Evolutionary conservation across 345 rosid species (phyloP).

Genomic region (Salix udensis): DNA sequence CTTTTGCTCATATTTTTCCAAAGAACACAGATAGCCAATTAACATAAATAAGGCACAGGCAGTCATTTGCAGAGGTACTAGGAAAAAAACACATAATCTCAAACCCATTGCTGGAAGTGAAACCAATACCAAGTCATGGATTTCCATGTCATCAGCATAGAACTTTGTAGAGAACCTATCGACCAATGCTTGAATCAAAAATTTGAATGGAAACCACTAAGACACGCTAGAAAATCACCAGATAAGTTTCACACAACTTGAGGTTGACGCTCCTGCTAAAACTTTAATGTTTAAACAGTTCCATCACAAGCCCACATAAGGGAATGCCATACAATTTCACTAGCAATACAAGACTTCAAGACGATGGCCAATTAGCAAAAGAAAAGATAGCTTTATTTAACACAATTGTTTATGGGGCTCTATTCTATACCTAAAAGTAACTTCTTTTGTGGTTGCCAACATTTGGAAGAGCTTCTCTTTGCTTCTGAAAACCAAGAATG

Average conservation of each 20-base stretch:
- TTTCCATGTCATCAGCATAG: background rate
- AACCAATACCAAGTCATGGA: background rate
- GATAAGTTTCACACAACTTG: background rate
- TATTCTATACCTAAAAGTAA: background rate
- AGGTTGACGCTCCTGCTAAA: background rate
- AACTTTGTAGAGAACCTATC: background rate
- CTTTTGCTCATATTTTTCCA: background rate
- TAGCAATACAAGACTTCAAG: background rate
- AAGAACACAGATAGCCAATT: background rate
- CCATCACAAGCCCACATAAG: background rate
- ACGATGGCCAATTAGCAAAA: background rate
- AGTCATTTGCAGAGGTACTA: background rate
- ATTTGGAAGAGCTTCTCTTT: background rate
- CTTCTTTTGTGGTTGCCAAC: background rate
- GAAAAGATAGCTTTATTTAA: background rate
- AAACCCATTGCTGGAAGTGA: background rate
- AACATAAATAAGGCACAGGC: background rate
- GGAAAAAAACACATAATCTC: background rate
- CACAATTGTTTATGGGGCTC: background rate
- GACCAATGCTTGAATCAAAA: background rate
- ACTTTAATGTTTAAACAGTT: background rate
- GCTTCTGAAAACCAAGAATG: background rate
- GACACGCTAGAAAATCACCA: background rate
- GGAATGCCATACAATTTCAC: no score
- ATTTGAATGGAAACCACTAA: background rate